Evolutionary conservation across 495 filamentous ascomycete species (phyloP).

Genomic region (Filosporella fistucella): DNA sequence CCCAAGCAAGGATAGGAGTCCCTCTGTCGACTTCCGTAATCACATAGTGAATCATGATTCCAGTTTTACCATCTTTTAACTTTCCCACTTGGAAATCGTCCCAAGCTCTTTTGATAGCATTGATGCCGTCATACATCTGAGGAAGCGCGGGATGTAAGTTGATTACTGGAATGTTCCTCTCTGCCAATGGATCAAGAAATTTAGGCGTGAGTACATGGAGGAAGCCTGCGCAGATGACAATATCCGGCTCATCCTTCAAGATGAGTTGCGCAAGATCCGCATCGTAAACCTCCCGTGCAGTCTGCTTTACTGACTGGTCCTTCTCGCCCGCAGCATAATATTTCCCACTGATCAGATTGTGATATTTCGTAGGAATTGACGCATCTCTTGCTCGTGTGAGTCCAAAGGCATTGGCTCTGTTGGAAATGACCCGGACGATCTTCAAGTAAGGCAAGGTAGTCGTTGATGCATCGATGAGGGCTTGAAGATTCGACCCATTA

Average conservation of each 20-base stretch:
- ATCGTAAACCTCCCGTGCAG: slow-evolving; percentile 69
- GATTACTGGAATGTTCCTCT: slow-evolving; percentile 61
- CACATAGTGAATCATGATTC: slow-evolving; percentile 53
- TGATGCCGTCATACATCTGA: slow-evolving; percentile 59
- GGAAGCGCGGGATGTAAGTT: slow-evolving; percentile 77
- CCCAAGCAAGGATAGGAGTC: slow-evolving; percentile 62
- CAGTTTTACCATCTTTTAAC: slow-evolving; percentile 67
- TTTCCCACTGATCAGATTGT: slow-evolving; percentile 69
- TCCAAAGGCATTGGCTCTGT: slow-evolving; percentile 76
- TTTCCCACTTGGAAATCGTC: slow-evolving; percentile 66
- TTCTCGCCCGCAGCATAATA: slow-evolving; percentile 49
- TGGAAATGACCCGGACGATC: slow-evolving; percentile 77
- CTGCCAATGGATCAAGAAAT: slow-evolving; percentile 63
- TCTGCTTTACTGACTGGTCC: slow-evolving; percentile 48
- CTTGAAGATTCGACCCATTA: slow-evolving; percentile 84
- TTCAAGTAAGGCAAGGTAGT: slow-evolving; percentile 50
- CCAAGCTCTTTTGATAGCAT: slow-evolving; percentile 76
- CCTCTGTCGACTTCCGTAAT: slow-evolving; percentile 74
- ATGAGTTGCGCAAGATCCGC: slow-evolving; percentile 71
- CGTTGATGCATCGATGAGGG: slow-evolving; percentile 71
- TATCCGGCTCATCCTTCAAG: slow-evolving; percentile 18
- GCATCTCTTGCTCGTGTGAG: slow-evolving; percentile 65
- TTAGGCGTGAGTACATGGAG: slow-evolving; percentile 65
- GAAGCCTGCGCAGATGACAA: slow-evolving; percentile 42
- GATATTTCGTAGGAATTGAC: slow-evolving; percentile 76